Evolutionary conservation across 164 flowering plant species (phyloP).

Genomic region (Piper betle): DNA sequence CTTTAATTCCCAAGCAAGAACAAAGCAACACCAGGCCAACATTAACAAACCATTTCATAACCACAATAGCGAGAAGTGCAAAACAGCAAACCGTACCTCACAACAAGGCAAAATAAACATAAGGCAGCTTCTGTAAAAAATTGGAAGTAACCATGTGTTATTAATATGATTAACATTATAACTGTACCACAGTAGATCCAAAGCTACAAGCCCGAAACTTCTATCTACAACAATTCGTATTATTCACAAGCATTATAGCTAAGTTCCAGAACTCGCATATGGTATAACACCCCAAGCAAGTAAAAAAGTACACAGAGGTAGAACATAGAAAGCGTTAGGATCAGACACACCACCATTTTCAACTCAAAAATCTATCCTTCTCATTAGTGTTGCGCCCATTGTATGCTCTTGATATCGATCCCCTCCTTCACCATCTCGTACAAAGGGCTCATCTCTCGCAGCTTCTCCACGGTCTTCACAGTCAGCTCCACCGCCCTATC

Average conservation of each 20-base stretch:
- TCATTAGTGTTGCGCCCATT: constrained; percentile 84
- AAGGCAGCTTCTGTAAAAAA: too few relatives aligned
- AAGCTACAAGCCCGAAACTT: too few relatives aligned
- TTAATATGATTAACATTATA: too few relatives aligned
- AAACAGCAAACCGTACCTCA: too few relatives aligned
- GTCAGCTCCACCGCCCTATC: constrained; percentile 85
- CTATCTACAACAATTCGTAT: background rate
- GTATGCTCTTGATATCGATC: constrained; percentile 76
- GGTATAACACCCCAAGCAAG: background rate
- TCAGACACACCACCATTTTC: background rate
- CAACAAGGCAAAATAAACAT: too few relatives aligned
- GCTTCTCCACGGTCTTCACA: constrained; percentile 75
- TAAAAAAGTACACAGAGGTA: background rate
- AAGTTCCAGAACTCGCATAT: background rate
- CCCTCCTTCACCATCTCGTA: constrained; percentile 98
- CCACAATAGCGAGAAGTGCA: too few relatives aligned
- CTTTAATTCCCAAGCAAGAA: too few relatives aligned
- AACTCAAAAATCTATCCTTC: background rate
- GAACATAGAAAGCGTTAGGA: background rate
- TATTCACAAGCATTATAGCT: background rate
- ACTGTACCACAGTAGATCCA: too few relatives aligned
- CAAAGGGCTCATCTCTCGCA: constrained; percentile 96
- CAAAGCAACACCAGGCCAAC: too few relatives aligned
- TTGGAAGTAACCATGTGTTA: too few relatives aligned
- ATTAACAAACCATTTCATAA: too few relatives aligned